Base-by-base conservation (phyloP, 2,329 filamentous ascomycete species). In the Botrytis squamosa region DNA sequence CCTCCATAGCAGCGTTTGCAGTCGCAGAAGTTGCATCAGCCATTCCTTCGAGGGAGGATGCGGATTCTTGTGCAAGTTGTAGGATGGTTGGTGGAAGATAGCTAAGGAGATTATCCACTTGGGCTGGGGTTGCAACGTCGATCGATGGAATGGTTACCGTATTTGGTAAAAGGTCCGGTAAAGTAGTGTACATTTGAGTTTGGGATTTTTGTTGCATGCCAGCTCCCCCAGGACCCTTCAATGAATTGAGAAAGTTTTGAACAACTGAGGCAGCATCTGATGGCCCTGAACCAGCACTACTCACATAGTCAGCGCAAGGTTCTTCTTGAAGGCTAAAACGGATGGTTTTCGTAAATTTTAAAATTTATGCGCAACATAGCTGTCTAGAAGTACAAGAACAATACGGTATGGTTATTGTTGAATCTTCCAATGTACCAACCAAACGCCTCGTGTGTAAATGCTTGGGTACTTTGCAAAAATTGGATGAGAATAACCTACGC, bases 171-270 rank as follows among this genome's bases (percentile, higher is more conserved):
- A 99, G 90, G 80, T 98, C 95, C 79, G 91, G 91, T 67, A 99
- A 89, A 44, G 94, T 91, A 22, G 95, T 95, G 81, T 93, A 98
- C 0, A 90, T 85, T 78, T 91, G 90, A 76, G 89, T 88, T 78
- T 91, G 82, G 38, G 82, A 78, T 77, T 85, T 84, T 77, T 85
- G 84, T 75, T 82, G 80, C 75, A 80, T 81, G 71, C 80, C 74
- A 68, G 80, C 81, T 75, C 82, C 81, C 75, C 84, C 80, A 33
- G 71, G 22, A 74, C 89, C 88, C 80, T 91, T 89, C 76, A 98
- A 86, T 6, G 95, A 97, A 75, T 92, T 89, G 79, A 98, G 88
- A 82, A 99, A 95, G 83, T 95, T 95, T 81, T 94, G 92, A 77
- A 98, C 93, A 75, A 93, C 90, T 59, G 90, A 88, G 73, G 91